Percentiles rank a stretch among this genome's conserved stretches.
Conservation (phyloP, 148 eudicot species). For the Chenopodium album region DNA sequence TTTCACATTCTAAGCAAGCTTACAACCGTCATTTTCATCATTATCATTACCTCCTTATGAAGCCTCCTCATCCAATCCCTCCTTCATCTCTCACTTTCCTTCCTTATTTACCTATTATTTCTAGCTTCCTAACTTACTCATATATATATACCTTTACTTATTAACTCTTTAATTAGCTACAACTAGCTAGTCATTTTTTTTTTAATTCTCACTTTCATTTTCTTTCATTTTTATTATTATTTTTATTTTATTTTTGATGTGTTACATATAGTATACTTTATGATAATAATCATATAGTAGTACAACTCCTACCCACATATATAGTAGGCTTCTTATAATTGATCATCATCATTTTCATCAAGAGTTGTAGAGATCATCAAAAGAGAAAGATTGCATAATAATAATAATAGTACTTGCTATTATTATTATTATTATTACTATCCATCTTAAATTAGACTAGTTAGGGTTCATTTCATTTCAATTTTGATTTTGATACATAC, state of each 20-base stretch:
- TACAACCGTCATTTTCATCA: constrained; percentile 50
- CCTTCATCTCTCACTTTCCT: constrained; percentile 12
- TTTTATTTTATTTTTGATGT: no score
- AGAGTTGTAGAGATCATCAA: neutral
- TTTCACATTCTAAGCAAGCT: constrained; percentile 32
- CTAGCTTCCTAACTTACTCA: neutral
- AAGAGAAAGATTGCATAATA: constrained; percentile 27
- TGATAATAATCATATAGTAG: no score
- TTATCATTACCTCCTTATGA: constrained; percentile 58
- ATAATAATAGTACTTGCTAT: no score
- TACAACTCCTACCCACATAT: neutral
- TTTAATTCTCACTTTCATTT: no score
- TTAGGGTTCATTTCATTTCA: no score
- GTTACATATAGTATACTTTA: no score
- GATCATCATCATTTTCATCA: neutral
- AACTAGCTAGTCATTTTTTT: neutral
- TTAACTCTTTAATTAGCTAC: constrained; percentile 16
- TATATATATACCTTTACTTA: no score
- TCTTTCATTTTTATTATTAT: no score
- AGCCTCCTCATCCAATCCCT: constrained; percentile 31
- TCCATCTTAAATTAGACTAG: no score
- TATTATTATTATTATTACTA: no score
- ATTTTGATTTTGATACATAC: no score
- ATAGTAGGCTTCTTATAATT: no score
- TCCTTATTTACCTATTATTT: constrained; percentile 12